Conservation (phyloP, 176 grass and related monocot species). For the Urochloa ruziziensis region DNA sequence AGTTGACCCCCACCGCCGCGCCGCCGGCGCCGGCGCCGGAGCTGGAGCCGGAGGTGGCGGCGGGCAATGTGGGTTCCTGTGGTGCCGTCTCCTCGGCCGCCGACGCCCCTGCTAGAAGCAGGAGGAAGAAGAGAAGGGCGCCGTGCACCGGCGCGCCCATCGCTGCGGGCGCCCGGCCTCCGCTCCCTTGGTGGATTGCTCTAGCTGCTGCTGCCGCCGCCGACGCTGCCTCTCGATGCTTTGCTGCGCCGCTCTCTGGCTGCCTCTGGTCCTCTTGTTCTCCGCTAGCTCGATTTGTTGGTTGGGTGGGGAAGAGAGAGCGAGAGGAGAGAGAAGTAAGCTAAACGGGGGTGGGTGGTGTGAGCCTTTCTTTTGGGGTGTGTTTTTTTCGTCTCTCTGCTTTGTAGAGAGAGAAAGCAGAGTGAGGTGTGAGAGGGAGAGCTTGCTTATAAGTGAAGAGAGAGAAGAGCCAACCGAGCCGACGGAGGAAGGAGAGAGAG, state of each 20-base stretch:
- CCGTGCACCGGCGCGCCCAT: constrained; percentile 49
- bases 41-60: not conserved
- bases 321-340: not conserved
- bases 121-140: constrained; percentile 37
- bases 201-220: not conserved
- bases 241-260: not conserved
- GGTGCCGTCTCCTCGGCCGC: not conserved
- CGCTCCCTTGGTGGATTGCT: not conserved
- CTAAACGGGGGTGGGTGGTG: constrained; percentile 41
- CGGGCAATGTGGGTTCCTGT: constrained; percentile 45
- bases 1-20: constrained; percentile 43
- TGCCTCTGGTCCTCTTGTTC: not conserved
- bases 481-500: not conserved
- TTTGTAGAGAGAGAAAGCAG: not conserved
- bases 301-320: not conserved
- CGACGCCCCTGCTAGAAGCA: constrained; percentile 19
- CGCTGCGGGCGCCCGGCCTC: not conserved
- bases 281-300: not conserved
- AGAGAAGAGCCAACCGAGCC: not conserved
- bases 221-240: not conserved
- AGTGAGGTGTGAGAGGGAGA: constrained; percentile 23
- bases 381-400: not conserved
- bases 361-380: constrained; percentile 24
- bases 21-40: not conserved
- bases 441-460: constrained; percentile 53